Percentiles rank a stretch among this genome's conserved stretches.
Evolutionary conservation across 1,284 basidiomycete species (phyloP).

Genomic region (Ustilago sp.): DNA sequence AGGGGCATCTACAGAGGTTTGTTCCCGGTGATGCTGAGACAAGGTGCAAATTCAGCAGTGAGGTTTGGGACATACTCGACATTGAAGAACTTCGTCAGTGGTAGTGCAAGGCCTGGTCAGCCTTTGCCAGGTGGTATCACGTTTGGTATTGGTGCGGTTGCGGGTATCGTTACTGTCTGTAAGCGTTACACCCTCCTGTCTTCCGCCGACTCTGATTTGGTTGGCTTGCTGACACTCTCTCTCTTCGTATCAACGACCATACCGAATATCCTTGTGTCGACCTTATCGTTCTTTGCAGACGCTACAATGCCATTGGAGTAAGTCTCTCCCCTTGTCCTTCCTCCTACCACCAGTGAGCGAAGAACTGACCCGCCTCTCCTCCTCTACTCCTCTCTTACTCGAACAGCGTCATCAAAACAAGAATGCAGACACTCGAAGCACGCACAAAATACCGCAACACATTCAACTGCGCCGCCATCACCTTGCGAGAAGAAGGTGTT

Average conservation of each 20-base stretch:
- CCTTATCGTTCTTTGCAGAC: too few species aligned
- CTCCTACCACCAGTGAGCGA: not conserved
- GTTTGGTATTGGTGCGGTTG: conserved; percentile 91
- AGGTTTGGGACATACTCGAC: conserved; percentile 96
- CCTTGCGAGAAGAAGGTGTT: conserved; percentile 78
- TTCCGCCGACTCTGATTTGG: not conserved
- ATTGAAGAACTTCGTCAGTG: conserved; percentile 84
- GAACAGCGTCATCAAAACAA: conserved; percentile 90
- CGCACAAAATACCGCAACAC: conserved; percentile 86
- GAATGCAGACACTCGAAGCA: conserved; percentile 94
- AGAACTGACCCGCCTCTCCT: not conserved
- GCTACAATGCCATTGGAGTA: conserved; percentile 62
- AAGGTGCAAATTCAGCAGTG: conserved; percentile 96
- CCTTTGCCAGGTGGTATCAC: conserved; percentile 87
- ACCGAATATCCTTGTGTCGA: too few species aligned
- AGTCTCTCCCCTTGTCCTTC: conserved; percentile 1
- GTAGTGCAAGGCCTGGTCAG: conserved; percentile 83
- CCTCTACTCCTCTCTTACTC: not conserved
- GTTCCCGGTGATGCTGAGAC: conserved; percentile 95
- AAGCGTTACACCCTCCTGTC: conserved; percentile 45
- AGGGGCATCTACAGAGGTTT: conserved; percentile 87
- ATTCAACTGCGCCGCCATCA: conserved; percentile 81
- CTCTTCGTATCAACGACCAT: not conserved
- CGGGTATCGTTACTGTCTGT: conserved; percentile 94
- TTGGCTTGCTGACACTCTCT: not conserved